Percentiles rank a stretch among this genome's conserved stretches.
Evolutionary conservation across 768 basidiomycete genomes (phyloP).

Genomic region (Rhizopogon rudus): DNA sequence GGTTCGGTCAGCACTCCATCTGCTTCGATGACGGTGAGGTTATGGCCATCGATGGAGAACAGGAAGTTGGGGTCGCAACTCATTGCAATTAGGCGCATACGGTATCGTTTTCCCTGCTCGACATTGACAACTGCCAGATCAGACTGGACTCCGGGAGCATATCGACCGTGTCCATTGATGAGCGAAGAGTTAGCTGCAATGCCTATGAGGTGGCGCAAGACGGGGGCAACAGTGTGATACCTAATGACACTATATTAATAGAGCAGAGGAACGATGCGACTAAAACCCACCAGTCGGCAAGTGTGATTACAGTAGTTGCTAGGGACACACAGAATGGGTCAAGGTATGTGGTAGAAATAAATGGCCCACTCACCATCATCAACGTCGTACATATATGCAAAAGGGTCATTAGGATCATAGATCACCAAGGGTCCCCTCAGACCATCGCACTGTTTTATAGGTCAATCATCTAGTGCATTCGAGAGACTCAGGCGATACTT

Average conservation of each 20-base stretch:
- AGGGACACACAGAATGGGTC: neutral
- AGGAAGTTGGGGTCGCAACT: constrained; percentile 28
- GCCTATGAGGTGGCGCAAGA: constrained; percentile 3
- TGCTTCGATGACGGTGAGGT: constrained; percentile 35
- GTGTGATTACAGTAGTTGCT: constrained; percentile 30
- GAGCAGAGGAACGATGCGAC: too few relatives aligned
- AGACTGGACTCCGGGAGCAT: constrained; percentile 16
- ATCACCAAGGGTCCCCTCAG: constrained; percentile 38
- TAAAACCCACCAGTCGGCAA: constrained; percentile 31
- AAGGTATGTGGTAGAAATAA: neutral
- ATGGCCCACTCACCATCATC: constrained; percentile 32
- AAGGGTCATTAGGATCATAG: constrained; percentile 42
- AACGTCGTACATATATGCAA: constrained; percentile 36
- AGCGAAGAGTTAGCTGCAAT: constrained; percentile 26
- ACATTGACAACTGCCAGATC: constrained; percentile 30
- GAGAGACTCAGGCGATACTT: too few relatives aligned
- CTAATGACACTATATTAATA: neutral
- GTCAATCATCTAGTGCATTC: constrained; percentile 30
- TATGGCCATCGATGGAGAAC: constrained; percentile 22
- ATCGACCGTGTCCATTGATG: constrained; percentile 36
- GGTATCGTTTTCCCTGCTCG: constrained; percentile 28
- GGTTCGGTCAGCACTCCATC: constrained; percentile 37
- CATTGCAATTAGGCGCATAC: constrained; percentile 28
- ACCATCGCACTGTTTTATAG: constrained; percentile 29
- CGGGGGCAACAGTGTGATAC: constrained; percentile 13